Evolutionary conservation across 768 basidiomycete species (phyloP), one percentile per base, ranked within the genome.

Genomic region (Kwoniella dejecticola): DNA sequence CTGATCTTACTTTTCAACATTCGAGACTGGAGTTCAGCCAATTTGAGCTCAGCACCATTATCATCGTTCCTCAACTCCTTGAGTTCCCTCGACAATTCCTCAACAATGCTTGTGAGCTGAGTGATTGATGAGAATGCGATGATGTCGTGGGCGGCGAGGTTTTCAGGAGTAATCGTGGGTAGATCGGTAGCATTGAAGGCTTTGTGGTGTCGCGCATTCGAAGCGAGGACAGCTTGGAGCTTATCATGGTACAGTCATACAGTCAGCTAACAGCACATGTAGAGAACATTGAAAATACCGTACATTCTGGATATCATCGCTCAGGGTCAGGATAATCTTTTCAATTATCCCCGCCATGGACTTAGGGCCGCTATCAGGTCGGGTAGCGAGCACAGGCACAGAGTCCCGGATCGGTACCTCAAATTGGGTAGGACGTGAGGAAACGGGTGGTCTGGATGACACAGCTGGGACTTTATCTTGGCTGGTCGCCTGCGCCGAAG

Each of bases 341-440:
- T 74, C 67, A 64, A 87, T 87, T 70, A 90, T 86, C 17, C 82
- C 81, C 68, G 89, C 88, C 84, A 91, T 85, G 10, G 87, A 86
- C 55, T 85, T 83, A 61, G 86, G 83, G 1, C 64, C 59, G 27
- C 27, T 30, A 8, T 23, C n/a, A 3, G 52, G n/a, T 2, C 44
- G 2, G 10, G 41, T 12, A 4, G 45, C 15, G 13, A 13, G 19
- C 6, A 15, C 13, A 1, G 55, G 21, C n/a, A 38, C 24, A 4
- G 26, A 17, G 8, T 31, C 26, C 31, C 55, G 64, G 30, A 17
- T 29, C 12, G 55, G 55, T 41, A 55, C 21, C 3, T 10, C 33
- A 30, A 62, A 62, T 7, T 36, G 54, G 29, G 31, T 5, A 0
- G 60, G 50, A 12, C 26, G n/a, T 12, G 30, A n/a, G 19, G 57